Conservation (phyloP, 2,329 filamentous ascomycete genomes). For the Arthrinium phaeospermum region DNA sequence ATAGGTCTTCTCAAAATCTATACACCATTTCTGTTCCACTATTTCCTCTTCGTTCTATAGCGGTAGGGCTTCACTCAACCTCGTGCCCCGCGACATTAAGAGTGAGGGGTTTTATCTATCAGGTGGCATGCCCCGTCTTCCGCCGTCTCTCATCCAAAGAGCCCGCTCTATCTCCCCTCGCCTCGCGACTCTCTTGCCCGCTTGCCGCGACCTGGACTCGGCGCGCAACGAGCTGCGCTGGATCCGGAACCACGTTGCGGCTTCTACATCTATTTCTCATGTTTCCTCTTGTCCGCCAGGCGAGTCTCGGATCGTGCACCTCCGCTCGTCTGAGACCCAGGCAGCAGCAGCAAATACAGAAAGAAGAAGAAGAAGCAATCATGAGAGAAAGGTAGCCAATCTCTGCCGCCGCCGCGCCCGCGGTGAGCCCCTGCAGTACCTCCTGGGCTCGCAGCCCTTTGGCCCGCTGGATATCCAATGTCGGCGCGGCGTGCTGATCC, state of each 20-base stretch:
- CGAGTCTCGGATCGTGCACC: background rate
- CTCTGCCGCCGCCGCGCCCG: constrained; percentile 56
- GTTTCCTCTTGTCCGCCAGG: background rate
- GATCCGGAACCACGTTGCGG: constrained; percentile 65
- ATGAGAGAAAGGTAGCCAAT: constrained; percentile 34
- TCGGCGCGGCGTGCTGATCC: constrained; percentile 80
- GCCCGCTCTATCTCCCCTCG: constrained; percentile 61
- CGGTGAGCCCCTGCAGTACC: constrained; percentile 85
- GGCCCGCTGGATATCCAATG: constrained; percentile 82
- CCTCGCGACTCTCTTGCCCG: constrained; percentile 65
- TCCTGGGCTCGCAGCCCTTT: constrained; percentile 88
- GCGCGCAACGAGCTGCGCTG: constrained; percentile 75
- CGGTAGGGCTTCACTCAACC: background rate
- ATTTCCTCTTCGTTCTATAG: background rate
- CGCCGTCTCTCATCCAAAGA: constrained; percentile 60
- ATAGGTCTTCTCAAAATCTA: background rate
- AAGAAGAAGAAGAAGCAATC: background rate
- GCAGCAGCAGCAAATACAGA: constrained; percentile 8
- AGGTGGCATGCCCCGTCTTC: constrained; percentile 65
- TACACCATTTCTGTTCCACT: background rate
- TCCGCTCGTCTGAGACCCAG: background rate
- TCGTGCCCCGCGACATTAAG: background rate
- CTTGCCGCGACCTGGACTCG: constrained; percentile 66
- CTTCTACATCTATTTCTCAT: constrained; percentile 28
- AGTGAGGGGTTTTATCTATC: background rate